A percentile compares a stretch with the other conserved stretches of the same genome.
Evolutionary conservation across 2,329 filamentous ascomycete genomes (phyloP).

Genomic region (Pseudocercospora eumusae): DNA sequence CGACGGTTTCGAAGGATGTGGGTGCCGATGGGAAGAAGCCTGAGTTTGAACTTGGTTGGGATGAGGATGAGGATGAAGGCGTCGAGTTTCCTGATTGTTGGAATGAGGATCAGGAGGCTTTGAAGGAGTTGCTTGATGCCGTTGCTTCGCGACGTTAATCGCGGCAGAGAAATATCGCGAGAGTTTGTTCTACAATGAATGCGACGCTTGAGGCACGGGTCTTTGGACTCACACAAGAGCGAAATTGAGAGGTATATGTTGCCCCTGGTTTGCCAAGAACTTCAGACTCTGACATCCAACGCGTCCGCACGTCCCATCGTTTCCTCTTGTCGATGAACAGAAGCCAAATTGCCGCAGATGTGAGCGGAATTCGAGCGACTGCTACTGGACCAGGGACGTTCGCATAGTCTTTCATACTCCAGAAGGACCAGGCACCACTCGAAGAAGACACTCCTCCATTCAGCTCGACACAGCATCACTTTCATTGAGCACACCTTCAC

Average conservation of each 20-base stretch:
- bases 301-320: neutral
- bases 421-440: conserved; percentile 5
- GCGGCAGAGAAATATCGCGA: neutral
- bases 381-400: conserved; percentile 21
- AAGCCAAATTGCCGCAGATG: conserved; percentile 21
- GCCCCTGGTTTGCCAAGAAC: neutral
- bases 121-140: conserved; percentile 7
- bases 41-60: neutral
- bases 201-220: no score
- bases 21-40: neutral
- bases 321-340: conserved; percentile 18
- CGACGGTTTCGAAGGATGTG: neutral
- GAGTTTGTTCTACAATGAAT: no score
- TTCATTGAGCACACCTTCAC: neutral
- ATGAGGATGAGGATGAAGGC: neutral
- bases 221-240: no score
- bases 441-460: neutral
- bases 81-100: conserved; percentile 7
- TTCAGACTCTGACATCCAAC: neutral
- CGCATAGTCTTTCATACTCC: conserved; percentile 21
- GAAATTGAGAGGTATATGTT: no score
- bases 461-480: conserved; percentile 1
- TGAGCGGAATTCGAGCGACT: conserved; percentile 14
- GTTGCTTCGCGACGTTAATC: neutral
- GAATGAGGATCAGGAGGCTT: conserved; percentile 18